These are phyloP conservation scores for Isabelozyma rhagii DNA, from an alignment of 805 yeast species.

Conservation along the genomic window DNA sequence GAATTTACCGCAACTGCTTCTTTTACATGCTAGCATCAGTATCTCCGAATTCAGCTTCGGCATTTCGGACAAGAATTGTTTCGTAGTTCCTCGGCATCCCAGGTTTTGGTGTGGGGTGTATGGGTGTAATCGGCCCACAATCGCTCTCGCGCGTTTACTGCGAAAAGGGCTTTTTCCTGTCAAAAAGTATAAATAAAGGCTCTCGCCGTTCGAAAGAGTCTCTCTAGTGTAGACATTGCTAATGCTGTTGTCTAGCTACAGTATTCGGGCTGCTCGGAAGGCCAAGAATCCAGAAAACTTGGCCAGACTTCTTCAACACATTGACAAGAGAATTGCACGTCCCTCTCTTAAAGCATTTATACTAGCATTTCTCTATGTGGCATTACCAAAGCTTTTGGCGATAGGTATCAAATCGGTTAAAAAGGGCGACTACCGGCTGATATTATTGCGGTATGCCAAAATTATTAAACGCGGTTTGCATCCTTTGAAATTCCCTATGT, in stretches of 20 bases:
- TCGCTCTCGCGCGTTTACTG: neutral
- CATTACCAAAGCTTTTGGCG: constrained; percentile 26
- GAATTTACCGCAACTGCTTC: no score
- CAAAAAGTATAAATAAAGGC: neutral
- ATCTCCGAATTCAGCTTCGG: no score
- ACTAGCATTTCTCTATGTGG: constrained; percentile 31
- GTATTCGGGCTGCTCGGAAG: neutral
- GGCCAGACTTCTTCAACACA: neutral
- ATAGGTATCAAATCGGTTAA: constrained; percentile 11
- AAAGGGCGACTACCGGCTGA: constrained; percentile 10
- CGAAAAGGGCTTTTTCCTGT: neutral
- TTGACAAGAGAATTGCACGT: constrained; percentile 10
- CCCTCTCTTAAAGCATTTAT: constrained; percentile 32
- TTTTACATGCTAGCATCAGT: no score
- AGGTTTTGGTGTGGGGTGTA: neutral
- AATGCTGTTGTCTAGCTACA: neutral
- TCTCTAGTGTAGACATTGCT: neutral
- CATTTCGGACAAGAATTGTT: no score
- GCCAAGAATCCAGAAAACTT: neutral
- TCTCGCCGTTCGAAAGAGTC: neutral
- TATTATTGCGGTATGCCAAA: constrained; percentile 13
- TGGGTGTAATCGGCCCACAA: neutral
- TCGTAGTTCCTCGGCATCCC: no score
- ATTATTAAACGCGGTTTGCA: constrained; percentile 22
- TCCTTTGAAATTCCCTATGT: constrained; percentile 30